These are phyloP conservation scores for Eragrostis curvula DNA, from an alignment of 176 grass and related monocot genomes.

Conservation along the genomic window DNA sequence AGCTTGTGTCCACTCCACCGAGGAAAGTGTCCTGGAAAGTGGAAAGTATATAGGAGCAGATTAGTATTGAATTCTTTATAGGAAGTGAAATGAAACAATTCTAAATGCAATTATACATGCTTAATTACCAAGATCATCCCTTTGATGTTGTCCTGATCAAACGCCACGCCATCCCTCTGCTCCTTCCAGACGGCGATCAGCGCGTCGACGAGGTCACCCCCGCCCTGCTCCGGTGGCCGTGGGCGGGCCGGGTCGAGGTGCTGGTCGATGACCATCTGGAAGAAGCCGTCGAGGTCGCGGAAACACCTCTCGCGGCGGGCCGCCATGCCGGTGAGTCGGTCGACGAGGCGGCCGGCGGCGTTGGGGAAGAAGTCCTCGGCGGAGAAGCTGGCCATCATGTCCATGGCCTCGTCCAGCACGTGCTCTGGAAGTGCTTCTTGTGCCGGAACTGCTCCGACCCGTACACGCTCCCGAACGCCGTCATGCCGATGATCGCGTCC, in stretches of 20 bases:
- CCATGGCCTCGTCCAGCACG: background rate
- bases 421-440: background rate
- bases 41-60: too few species aligned
- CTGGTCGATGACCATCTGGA: constrained; percentile 20
- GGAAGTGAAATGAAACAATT: too few species aligned
- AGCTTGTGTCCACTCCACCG: constrained; percentile 10
- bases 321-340: background rate
- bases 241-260: background rate
- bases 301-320: background rate
- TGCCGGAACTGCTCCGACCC: background rate
- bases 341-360: background rate
- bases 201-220: constrained; percentile 33
- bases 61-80: too few species aligned
- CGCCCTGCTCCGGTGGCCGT: background rate
- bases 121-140: constrained; percentile 7
- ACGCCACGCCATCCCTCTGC: background rate
- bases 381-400: background rate
- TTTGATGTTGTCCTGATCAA: constrained; percentile 39
- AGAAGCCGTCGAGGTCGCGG: constrained; percentile 5
- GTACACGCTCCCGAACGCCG: background rate
- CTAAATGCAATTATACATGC: too few species aligned
- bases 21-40: constrained; percentile 35
- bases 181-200: constrained; percentile 30
- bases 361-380: background rate
- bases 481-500: too few species aligned